Percentiles rank a stretch among this genome's conserved stretches.
Evolutionary conservation across 2,329 filamentous ascomycete genomes (phyloP).

Genomic region (Colletotrichum sp.): DNA sequence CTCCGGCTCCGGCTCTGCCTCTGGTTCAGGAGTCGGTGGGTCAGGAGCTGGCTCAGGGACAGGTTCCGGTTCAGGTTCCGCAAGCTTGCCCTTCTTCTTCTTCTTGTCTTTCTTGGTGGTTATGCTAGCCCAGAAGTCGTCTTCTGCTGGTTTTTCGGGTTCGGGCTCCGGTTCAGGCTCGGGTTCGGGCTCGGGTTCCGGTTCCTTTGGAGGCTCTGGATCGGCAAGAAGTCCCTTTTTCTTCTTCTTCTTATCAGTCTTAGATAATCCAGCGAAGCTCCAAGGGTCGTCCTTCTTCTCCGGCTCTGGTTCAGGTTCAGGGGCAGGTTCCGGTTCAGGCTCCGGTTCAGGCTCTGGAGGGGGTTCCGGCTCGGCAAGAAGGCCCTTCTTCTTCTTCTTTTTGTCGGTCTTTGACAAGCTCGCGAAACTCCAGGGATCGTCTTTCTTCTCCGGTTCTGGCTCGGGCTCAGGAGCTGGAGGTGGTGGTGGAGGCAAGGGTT

Average conservation of each 20-base stretch:
- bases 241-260: constrained; percentile 39
- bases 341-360: constrained; percentile 22
- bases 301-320: constrained; percentile 13
- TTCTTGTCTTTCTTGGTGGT: constrained; percentile 35
- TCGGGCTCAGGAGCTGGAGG: constrained; percentile 26
- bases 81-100: constrained; percentile 24
- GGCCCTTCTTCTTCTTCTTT: constrained; percentile 40
- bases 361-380: constrained; percentile 26
- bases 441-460: constrained; percentile 20
- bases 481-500: constrained; percentile 4
- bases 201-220: constrained; percentile 20
- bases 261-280: constrained; percentile 19
- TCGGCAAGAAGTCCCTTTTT: constrained; percentile 29
- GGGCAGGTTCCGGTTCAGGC: constrained; percentile 22
- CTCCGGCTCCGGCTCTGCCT: neutral
- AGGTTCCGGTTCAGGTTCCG: constrained; percentile 26
- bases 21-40: constrained; percentile 22
- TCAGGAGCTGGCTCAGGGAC: constrained; percentile 1
- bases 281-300: constrained; percentile 32
- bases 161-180: constrained; percentile 18
- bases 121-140: constrained; percentile 26
- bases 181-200: constrained; percentile 17
- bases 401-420: constrained; percentile 37
- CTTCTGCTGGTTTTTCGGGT: constrained; percentile 15
- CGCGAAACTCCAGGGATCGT: constrained; percentile 25